Evolutionary conservation across 2,329 filamentous ascomycete genomes (phyloP).

Genomic region (Botryotinia narcissicola): DNA sequence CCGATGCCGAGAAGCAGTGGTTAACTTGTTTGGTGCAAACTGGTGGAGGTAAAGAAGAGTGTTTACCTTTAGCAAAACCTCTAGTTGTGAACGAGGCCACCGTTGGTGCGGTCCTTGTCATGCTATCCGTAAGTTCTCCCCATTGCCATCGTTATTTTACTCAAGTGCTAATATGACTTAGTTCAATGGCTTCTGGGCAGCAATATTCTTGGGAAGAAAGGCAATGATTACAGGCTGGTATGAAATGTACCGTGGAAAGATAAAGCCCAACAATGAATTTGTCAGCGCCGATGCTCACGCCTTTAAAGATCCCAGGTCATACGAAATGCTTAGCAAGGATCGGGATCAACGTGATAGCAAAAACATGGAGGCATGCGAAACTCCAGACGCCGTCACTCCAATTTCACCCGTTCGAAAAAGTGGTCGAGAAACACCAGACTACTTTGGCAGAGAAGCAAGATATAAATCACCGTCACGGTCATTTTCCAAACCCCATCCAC

Average conservation of each 20-base stretch:
- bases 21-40: slow-evolving; percentile 64
- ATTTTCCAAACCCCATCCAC: slow-evolving; percentile 48
- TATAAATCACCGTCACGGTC: slow-evolving; percentile 48
- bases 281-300: slow-evolving; percentile 74
- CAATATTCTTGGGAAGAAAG: slow-evolving; percentile 76
- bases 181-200: slow-evolving; percentile 82
- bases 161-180: slow-evolving; percentile 37
- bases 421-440: slow-evolving; percentile 39
- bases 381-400: slow-evolving; percentile 25
- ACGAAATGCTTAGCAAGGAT: slow-evolving; percentile 69
- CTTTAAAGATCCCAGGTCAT: slow-evolving; percentile 65
- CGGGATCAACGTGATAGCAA: slow-evolving; percentile 35
- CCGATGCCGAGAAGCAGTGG: slow-evolving; percentile 59
- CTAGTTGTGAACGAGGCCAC: slow-evolving; percentile 74
- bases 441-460: slow-evolving; percentile 45
- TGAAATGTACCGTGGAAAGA: slow-evolving; percentile 55
- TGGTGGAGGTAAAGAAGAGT: slow-evolving; percentile 62
- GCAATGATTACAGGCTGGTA: slow-evolving; percentile 86
- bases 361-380: slow-evolving; percentile 32
- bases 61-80: slow-evolving; percentile 56
- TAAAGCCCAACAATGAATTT: slow-evolving; percentile 69
- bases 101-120: slow-evolving; percentile 75
- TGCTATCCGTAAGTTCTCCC: slow-evolving; percentile 65
- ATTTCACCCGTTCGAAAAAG: slow-evolving; percentile 32
- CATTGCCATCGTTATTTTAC: background rate